Base-by-base conservation (phyloP, 1,284 basidiomycete genomes). In the Meripilus lineatus region DNA sequence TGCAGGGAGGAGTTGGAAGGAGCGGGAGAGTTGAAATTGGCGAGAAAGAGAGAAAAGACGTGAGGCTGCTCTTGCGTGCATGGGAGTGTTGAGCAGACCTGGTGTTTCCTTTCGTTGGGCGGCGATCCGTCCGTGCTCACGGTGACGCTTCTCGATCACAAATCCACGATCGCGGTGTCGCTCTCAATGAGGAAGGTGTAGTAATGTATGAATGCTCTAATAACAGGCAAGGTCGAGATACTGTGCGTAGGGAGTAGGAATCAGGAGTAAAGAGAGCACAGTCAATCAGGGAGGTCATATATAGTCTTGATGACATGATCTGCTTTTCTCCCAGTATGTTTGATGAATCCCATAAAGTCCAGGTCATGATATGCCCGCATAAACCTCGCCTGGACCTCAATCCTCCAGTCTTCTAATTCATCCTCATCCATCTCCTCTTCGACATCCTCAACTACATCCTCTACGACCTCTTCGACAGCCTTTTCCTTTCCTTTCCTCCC, bases 291-390 rank as follows among this genome's bases (percentile, higher is more conserved):
- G 24, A 79, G 61, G 44, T 88, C 84, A 50, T 81, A 86, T 10
- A 81, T 70, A 0, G 81, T 83, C 54, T 79, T 71, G 48, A 81
- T 56, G 37, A 89, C 76, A 64, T 88, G 86, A 53, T 89, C 88
- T 5, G 72, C 72, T 59, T 86, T 89, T 47, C 86, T 68, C 30
- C 80, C 77, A 1, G 84, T 89, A 51, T 86, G 84, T 58, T 85
- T 86, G 54, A 90, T 63, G 54, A 90, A 77, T 6, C 88, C 88
- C 43, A 89, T 59, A 52, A 79, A 81, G 55, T 90, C 87, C 18
- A 90, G 71, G 54, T 89, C 86, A 49, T 90, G 88, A 57, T 89
- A 58, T 7, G 83, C 77, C 15, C 83, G 73, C 44, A 89, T 74
- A 59, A 90, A 90, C 20, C 88, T 70, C 28, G 83, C 84, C 56